These are phyloP conservation scores for Chamaenerion angustifolium DNA, from an alignment of 345 rosid genomes.

Conservation along the genomic window DNA sequence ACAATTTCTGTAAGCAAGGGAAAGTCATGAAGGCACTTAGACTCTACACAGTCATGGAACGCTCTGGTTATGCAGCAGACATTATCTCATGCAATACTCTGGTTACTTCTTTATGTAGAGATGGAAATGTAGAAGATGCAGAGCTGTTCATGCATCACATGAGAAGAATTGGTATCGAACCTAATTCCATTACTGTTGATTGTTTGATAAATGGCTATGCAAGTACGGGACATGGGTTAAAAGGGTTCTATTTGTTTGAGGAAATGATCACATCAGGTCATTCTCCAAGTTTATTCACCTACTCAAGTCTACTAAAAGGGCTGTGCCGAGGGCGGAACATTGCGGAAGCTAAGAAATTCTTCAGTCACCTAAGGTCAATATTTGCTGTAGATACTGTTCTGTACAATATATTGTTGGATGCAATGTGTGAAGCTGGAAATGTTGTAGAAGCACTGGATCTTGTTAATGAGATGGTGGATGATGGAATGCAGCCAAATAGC, in stretches of 20 bases:
- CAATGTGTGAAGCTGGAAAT: conserved; percentile 41
- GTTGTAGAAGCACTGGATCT: conserved; percentile 47
- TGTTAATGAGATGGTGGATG: conserved; percentile 53
- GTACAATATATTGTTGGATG: conserved; percentile 63
- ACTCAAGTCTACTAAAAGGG: conserved; percentile 74
- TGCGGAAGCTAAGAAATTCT: conserved; percentile 45
- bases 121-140: conserved; percentile 50
- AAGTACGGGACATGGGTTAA: conserved; percentile 38
- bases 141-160: conserved; percentile 51
- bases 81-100: conserved; percentile 40
- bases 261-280: conserved; percentile 62
- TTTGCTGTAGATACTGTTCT: conserved; percentile 43
- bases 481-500: conserved; percentile 43
- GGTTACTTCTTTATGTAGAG: conserved; percentile 51
- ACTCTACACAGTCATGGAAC: conserved; percentile 44
- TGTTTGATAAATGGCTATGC: conserved; percentile 55
- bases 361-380: conserved; percentile 33
- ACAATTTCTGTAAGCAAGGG: conserved; percentile 44
- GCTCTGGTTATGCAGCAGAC: conserved; percentile 29
- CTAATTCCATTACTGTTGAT: conserved; percentile 49
- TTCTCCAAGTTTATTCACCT: conserved; percentile 53
- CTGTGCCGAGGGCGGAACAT: conserved; percentile 59
- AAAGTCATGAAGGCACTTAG: conserved; percentile 42
- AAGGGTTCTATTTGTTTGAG: conserved; percentile 54
- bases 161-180: conserved; percentile 27